Evolutionary conservation across 192 early-diverging fungal genomes (phyloP).

Genomic region (Coemansia sp.): DNA sequence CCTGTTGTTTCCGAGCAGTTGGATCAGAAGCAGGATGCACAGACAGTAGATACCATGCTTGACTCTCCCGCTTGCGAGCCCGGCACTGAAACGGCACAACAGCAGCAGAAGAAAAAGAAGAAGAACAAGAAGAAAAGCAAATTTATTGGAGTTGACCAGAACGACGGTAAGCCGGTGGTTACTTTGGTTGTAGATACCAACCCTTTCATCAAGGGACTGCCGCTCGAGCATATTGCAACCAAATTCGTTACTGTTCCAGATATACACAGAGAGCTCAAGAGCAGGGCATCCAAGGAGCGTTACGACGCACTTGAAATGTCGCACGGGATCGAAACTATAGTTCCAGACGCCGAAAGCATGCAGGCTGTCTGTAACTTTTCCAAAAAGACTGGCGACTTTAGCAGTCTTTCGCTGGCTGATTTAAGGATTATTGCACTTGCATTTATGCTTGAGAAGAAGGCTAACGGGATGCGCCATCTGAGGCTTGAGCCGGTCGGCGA

Average conservation of each 20-base stretch:
- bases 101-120: constrained; percentile 6
- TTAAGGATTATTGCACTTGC: constrained; percentile 86
- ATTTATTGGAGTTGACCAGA: constrained; percentile 14
- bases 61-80: neutral
- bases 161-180: constrained; percentile 41
- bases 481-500: constrained; percentile 60
- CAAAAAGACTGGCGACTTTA: constrained; percentile 89
- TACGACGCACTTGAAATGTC: constrained; percentile 26
- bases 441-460: constrained; percentile 80
- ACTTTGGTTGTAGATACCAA: constrained; percentile 74
- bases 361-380: constrained; percentile 75
- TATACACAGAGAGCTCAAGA: constrained; percentile 80
- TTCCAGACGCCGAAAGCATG: constrained; percentile 39
- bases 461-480: constrained; percentile 67
- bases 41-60: neutral
- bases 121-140: constrained; percentile 14
- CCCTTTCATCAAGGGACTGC: constrained; percentile 64
- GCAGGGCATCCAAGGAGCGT: constrained; percentile 62
- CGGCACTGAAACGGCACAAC: neutral
- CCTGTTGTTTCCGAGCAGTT: neutral
- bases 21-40: constrained; percentile 1
- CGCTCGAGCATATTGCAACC: constrained; percentile 61
- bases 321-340: constrained; percentile 21
- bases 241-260: constrained; percentile 86
- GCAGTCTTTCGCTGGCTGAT: constrained; percentile 76